A percentile compares a stretch with the other conserved stretches of the same genome.
Conservation (phyloP, 106 monocot species). For the Dactylorhiza incarnata region DNA sequence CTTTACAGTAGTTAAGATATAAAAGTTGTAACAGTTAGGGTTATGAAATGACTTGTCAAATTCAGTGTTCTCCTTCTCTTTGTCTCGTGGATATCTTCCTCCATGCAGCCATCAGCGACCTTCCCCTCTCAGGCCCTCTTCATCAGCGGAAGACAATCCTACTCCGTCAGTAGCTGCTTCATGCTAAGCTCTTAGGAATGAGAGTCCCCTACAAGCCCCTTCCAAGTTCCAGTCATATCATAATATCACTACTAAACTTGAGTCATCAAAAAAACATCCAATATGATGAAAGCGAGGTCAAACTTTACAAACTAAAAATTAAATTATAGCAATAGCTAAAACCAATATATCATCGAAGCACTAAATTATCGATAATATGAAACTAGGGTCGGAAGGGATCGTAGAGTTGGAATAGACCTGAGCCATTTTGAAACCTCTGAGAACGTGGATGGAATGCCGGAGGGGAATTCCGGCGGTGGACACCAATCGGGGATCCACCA, state of each 20-base stretch:
- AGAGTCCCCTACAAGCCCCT: too few species aligned
- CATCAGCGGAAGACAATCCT: too few species aligned
- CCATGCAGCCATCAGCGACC: too few species aligned
- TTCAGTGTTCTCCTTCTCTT: too few species aligned
- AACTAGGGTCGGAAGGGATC: neutral
- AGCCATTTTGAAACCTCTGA: conserved; percentile 16
- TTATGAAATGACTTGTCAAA: too few species aligned
- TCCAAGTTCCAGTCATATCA: neutral
- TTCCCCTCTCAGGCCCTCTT: too few species aligned
- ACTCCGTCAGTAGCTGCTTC: too few species aligned
- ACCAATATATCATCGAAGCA: neutral
- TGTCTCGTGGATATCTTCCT: too few species aligned
- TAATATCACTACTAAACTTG: neutral
- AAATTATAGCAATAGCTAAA: too few species aligned
- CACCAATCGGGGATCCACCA: conserved; percentile 4
- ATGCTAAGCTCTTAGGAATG: too few species aligned
- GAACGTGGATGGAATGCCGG: conserved; percentile 9
- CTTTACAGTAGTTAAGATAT: too few species aligned
- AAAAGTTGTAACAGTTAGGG: too few species aligned
- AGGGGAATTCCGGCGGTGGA: conserved; percentile 16
- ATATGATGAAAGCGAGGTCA: neutral
- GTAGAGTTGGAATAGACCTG: conserved; percentile 10
- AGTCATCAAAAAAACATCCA: neutral
- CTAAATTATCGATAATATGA: neutral
- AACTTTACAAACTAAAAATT: neutral